Evolutionary conservation across 2,329 filamentous ascomycete genomes (phyloP).

Genomic region (Ophiocordyceps polyrhachis-furcata): DNA sequence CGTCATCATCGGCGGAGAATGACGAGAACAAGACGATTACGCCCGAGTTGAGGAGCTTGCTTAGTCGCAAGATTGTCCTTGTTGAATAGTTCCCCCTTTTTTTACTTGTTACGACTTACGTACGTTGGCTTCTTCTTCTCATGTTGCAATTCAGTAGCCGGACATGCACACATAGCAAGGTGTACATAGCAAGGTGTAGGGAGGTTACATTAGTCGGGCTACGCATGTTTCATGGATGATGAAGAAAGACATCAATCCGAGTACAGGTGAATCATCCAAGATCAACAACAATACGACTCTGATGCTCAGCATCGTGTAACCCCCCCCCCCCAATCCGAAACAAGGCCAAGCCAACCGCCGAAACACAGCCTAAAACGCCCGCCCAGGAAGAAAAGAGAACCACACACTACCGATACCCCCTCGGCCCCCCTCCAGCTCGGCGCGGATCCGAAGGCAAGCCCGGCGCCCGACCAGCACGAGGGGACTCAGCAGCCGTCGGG

Average conservation of each 20-base stretch:
- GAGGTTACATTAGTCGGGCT: no score
- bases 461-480: slow-evolving; percentile 17
- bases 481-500: background rate
- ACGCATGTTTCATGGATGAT: no score
- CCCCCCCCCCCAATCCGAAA: no score
- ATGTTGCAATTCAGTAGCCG: no score
- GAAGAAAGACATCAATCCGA: no score
- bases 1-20: background rate
- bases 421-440: slow-evolving; percentile 21
- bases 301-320: no score
- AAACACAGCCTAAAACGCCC: background rate
- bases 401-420: slow-evolving; percentile 14
- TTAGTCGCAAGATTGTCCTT: slow-evolving; percentile 19
- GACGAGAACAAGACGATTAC: slow-evolving; percentile 19
- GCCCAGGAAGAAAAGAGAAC: background rate
- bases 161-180: no score
- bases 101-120: background rate
- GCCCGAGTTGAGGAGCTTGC: slow-evolving; percentile 33
- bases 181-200: no score
- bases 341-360: no score
- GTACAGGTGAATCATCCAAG: no score
- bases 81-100: background rate
- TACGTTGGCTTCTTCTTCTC: background rate
- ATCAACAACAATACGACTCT: no score
- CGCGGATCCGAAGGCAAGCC: background rate